Conservation (phyloP, 306 rosid species). For the Quercus aquifolioides region DNA sequence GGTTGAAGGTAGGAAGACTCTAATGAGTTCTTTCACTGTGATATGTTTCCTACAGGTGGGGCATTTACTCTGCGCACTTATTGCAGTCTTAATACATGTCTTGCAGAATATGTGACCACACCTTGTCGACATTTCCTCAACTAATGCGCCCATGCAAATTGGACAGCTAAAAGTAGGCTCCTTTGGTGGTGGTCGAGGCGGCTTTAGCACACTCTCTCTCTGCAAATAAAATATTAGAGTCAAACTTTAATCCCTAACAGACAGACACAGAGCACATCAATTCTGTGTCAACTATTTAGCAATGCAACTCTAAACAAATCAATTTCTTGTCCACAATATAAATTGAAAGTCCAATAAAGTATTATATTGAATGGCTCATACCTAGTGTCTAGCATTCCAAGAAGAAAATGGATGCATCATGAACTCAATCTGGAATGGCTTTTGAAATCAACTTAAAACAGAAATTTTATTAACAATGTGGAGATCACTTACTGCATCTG, state of each 20-base stretch:
- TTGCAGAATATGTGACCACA: conserved; percentile 97
- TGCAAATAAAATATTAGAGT: conserved; percentile 33
- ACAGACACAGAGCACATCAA: background rate
- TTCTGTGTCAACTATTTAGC: background rate
- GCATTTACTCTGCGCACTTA: conserved; percentile 46
- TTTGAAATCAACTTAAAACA: background rate
- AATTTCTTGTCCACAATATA: background rate
- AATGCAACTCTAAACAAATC: background rate
- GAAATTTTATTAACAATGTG: background rate
- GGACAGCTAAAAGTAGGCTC: conserved; percentile 77
- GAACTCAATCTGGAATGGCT: background rate
- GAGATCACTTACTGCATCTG: background rate
- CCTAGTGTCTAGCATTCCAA: background rate
- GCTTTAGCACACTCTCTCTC: conserved; percentile 25
- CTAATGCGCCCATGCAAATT: conserved; percentile 60
- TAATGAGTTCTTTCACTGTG: conserved; percentile 45
- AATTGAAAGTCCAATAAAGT: background rate
- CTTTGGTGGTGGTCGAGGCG: conserved; percentile 52
- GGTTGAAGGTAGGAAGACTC: conserved; percentile 77
- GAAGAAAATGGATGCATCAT: background rate
- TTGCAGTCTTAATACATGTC: conserved; percentile 53
- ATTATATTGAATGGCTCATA: background rate
- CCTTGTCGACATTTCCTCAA: conserved; percentile 70
- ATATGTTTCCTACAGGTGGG: conserved; percentile 81
- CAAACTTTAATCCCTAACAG: background rate